Evolutionary conservation across 768 basidiomycete species (phyloP).

Genomic region (Dacryopinax spathularia): DNA sequence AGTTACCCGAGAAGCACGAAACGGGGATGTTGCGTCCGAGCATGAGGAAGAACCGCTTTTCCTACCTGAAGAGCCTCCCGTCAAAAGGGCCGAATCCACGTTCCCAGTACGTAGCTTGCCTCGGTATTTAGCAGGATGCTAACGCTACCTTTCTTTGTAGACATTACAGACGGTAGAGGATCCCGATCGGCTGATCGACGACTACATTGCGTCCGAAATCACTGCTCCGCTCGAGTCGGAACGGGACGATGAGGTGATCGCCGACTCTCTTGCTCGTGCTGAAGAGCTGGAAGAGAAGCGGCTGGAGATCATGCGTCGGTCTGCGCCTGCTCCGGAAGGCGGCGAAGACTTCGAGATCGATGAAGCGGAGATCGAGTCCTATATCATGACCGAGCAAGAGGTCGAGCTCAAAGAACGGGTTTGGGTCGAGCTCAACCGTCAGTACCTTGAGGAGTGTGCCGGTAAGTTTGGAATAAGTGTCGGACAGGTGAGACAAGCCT

Average conservation of each 20-base stretch:
- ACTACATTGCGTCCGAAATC: slow-evolving; percentile 55
- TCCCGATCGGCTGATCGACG: slow-evolving; percentile 48
- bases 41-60: background rate
- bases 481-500: slow-evolving; percentile 29
- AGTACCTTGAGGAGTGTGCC: slow-evolving; percentile 78
- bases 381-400: slow-evolving; percentile 65
- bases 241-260: slow-evolving; percentile 29
- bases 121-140: background rate
- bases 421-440: slow-evolving; percentile 87
- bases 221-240: slow-evolving; percentile 46
- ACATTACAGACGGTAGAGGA: background rate
- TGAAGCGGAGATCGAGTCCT: slow-evolving; percentile 71
- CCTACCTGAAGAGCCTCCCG: background rate
- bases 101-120: background rate
- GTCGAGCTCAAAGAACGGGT: slow-evolving; percentile 75
- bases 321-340: slow-evolving; percentile 22
- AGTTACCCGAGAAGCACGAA: background rate
- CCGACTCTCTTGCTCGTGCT: slow-evolving; percentile 4
- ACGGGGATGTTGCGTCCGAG: background rate
- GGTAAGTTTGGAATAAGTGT: slow-evolving; percentile 33
- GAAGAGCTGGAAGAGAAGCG: slow-evolving; percentile 52
- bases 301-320: slow-evolving; percentile 36
- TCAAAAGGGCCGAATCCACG: background rate
- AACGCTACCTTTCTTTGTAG: background rate
- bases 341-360: slow-evolving; percentile 62